Base-by-base conservation (phyloP, 2,329 filamentous ascomycete species). In the Alternaria hordeiaustralica region DNA sequence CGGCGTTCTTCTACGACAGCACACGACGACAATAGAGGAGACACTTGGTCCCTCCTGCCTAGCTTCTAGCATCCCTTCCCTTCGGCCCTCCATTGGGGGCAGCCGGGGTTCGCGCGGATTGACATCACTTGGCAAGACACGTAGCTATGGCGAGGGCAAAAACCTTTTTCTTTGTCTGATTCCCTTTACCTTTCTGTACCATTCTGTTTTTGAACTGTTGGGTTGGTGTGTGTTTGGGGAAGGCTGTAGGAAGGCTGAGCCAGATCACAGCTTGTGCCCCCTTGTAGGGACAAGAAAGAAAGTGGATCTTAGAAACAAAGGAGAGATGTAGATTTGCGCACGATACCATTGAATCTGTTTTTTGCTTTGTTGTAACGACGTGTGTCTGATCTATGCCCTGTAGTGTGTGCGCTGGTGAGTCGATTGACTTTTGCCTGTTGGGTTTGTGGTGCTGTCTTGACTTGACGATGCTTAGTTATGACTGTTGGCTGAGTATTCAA, bases 171-270 rank as follows among this genome's bases (percentile, higher is more conserved):
- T 53, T 53, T 41, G 49, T 41, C 49, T 13, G 49, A 36, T 53
- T 53, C 20, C 36, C 36, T 41, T 44, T 55, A 55, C 33, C 36
- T 28, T 55, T 44, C 53, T 55, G 53, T 44, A 43, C 36, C 13
- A 55, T 44, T n/a, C 23, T 44, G 18, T 44, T 58, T 43, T 51
- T 30, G 10, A 51, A 51, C 33, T 36, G 56, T 51, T 58, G 45
- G 36, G 53, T 26, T 41, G n/a, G 23, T 43, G 36, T 46, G n/a
- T 56, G 58, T 66, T 45, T 28, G 49, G 28, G 49, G 26, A 51
- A 36, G 49, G 49, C 30, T 53, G 49, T 53, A 53, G 49, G 55
- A 66, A 56, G 67, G 65, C 67, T 68, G 67, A 54, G 67, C 67
- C 67, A 58, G 61, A 64, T 61, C 61, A 49, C 46, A 12, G 43